Evolutionary conservation across 1,139 yeast genomes (phyloP).

Genomic region (Nakaseomyces uthaithaninus): DNA sequence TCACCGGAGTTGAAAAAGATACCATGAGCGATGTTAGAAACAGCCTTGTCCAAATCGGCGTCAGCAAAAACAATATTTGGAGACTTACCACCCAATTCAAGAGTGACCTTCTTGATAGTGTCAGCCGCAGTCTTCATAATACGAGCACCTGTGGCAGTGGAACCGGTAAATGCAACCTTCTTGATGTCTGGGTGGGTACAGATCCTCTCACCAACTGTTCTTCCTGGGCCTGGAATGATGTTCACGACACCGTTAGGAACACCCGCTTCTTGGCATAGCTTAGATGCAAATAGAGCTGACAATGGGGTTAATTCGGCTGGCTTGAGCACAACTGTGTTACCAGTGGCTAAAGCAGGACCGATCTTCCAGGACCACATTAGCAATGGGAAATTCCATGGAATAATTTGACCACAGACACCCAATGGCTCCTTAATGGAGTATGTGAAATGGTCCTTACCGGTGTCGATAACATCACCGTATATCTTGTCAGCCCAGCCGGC

Average conservation of each 20-base stretch:
- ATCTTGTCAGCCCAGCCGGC: constrained; percentile 76
- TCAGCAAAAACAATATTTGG: constrained; percentile 55
- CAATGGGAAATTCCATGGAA: constrained; percentile 85
- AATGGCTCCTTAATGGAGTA: constrained; percentile 50
- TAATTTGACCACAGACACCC: constrained; percentile 77
- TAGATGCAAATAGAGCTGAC: constrained; percentile 60
- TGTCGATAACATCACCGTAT: constrained; percentile 55
- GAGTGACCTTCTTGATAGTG: constrained; percentile 67
- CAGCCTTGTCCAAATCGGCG: constrained; percentile 46
- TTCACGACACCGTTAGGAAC: constrained; percentile 77
- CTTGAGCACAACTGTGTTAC: constrained; percentile 72
- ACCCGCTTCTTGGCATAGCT: constrained; percentile 60
- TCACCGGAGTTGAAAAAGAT: constrained; percentile 61
- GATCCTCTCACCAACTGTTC: constrained; percentile 54
- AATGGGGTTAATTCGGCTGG: constrained; percentile 80
- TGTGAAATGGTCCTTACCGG: constrained; percentile 46
- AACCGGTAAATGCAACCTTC: constrained; percentile 82
- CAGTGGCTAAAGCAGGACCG: constrained; percentile 77
- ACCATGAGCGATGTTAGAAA: constrained; percentile 41
- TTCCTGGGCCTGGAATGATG: constrained; percentile 60
- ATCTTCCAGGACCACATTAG: constrained; percentile 75
- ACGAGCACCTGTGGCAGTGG: constrained; percentile 71
- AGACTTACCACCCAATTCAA: constrained; percentile 62
- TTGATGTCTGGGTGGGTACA: constrained; percentile 53
- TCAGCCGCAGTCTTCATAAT: constrained; percentile 61